phyloP scores from a whole-genome alignment of 768 basidiomycete species.

The Leccinum uliginosum region DNA sequence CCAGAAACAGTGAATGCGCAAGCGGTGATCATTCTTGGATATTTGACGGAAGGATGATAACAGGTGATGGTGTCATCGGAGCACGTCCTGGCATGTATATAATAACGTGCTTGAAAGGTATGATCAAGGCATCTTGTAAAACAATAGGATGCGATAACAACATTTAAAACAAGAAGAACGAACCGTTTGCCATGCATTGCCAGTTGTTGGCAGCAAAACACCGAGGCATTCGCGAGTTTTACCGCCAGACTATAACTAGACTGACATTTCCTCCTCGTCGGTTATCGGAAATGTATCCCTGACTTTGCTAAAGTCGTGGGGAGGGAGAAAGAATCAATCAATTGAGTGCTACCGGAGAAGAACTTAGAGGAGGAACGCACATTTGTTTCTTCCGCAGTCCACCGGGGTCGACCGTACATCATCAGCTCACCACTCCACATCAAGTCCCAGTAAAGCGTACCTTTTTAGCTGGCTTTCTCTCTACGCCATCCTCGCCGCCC shows the following conservation, averaged over 20 bases:
- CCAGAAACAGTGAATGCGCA: conserved; percentile 1
- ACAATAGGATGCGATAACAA: no score
- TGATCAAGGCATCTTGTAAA: no score
- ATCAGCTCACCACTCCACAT: background rate
- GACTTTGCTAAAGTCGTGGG: conserved; percentile 59
- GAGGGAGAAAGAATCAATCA: conserved; percentile 1
- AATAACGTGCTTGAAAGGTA: no score
- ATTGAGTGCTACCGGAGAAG: no score
- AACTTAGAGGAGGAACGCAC: conserved; percentile 37
- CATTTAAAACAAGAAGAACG: no score
- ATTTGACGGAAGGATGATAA: conserved; percentile 11
- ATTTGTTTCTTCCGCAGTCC: conserved; percentile 74
- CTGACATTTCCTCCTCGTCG: conserved; percentile 68
- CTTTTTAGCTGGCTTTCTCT: conserved; percentile 61
- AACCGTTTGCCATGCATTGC: no score
- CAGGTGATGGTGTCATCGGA: conserved; percentile 6
- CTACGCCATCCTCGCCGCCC: conserved; percentile 49
- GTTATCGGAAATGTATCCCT: conserved; percentile 82
- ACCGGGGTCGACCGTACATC: conserved; percentile 11
- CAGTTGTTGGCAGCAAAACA: background rate
- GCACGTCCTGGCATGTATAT: no score
- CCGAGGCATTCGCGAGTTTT: background rate
- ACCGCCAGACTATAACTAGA: background rate
- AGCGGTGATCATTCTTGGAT: conserved; percentile 9
- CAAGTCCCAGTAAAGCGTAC: conserved; percentile 31